Conservation (phyloP, 768 basidiomycete genomes). For the Naganishia randhawae region DNA sequence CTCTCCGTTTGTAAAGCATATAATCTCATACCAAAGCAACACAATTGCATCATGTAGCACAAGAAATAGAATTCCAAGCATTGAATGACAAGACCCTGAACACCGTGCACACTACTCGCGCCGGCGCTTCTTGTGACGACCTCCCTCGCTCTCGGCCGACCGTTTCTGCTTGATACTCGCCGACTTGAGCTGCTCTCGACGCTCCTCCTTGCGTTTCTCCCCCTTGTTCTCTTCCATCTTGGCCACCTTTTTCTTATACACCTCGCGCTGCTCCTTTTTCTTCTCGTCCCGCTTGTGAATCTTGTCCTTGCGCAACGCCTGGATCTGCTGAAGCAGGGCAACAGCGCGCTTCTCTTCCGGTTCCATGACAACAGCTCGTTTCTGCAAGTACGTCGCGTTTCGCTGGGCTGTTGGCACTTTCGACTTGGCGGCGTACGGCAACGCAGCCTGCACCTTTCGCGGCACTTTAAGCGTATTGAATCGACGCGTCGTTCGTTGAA, state of each 20-base stretch:
- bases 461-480: slow-evolving; percentile 89
- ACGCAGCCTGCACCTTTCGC: slow-evolving; percentile 78
- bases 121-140: slow-evolving; percentile 39
- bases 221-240: slow-evolving; percentile 54
- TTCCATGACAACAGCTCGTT: slow-evolving; percentile 90
- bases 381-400: slow-evolving; percentile 80
- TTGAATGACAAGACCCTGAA: not conserved
- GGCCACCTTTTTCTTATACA: slow-evolving; percentile 66
- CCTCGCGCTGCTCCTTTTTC: slow-evolving; percentile 71
- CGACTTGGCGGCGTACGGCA: slow-evolving; percentile 92
- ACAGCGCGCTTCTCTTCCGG: slow-evolving; percentile 92
- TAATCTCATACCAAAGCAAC: not conserved
- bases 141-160: slow-evolving; percentile 37
- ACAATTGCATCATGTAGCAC: slow-evolving; percentile 18
- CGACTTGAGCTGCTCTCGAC: slow-evolving; percentile 44
- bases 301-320: slow-evolving; percentile 85
- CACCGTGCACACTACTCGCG: slow-evolving; percentile 23
- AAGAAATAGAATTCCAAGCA: not conserved
- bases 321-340: slow-evolving; percentile 86
- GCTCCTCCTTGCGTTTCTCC: slow-evolving; percentile 48
- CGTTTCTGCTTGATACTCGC: slow-evolving; percentile 48
- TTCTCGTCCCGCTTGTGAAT: slow-evolving; percentile 72
- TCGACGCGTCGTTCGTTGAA: slow-evolving; percentile 73
- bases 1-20: no score
- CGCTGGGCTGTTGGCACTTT: slow-evolving; percentile 72